phyloP scores from a whole-genome alignment of 768 basidiomycete species.

The Tulasnella sp. region DNA sequence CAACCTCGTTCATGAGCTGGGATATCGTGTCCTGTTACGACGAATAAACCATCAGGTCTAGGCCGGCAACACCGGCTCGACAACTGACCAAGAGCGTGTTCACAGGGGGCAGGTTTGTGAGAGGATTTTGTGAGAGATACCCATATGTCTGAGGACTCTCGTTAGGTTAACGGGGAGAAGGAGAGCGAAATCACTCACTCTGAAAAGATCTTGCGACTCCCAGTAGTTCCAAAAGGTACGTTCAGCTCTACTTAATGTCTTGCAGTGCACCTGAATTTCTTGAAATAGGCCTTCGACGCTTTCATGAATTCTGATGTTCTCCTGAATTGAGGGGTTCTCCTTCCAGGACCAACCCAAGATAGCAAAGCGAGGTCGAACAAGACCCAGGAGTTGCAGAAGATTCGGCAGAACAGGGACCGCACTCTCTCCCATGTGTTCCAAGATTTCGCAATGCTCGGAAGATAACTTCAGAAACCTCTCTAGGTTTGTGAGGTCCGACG shows the following conservation, averaged over 20 bases:
- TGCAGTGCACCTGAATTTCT: background rate
- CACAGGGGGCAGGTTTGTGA: background rate
- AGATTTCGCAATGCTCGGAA: background rate
- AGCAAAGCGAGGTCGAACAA: background rate
- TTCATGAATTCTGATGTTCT: background rate
- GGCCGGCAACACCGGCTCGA: background rate
- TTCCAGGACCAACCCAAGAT: background rate
- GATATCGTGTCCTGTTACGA: background rate
- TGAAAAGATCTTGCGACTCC: background rate
- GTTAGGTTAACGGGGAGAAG: background rate
- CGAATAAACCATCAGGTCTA: background rate
- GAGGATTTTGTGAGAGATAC: background rate
- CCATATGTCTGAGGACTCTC: background rate
- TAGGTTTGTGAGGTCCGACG: background rate
- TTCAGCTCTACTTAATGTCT: background rate
- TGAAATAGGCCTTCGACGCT: background rate
- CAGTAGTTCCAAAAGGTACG: background rate
- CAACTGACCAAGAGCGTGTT: background rate
- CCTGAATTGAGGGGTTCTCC: background rate
- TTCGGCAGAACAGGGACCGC: background rate
- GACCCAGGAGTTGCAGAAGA: background rate
- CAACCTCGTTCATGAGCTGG: background rate
- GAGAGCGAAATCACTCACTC: background rate
- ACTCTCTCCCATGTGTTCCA: background rate
- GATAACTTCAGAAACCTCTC: background rate